phyloP scores from a whole-genome alignment of 2,329 filamentous ascomycete species.

The Diaporthe capsici region DNA sequence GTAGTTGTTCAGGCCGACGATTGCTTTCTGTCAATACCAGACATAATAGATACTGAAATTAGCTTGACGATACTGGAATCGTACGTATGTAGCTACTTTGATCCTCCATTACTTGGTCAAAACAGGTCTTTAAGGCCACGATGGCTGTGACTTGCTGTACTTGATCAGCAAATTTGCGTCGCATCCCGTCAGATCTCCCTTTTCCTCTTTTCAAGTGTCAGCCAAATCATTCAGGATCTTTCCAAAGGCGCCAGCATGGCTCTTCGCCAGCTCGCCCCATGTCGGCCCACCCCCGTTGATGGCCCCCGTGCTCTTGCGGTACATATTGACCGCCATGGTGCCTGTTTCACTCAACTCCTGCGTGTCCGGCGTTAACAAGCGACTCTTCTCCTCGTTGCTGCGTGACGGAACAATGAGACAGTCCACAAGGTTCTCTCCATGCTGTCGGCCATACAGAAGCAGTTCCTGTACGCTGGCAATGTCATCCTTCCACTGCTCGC shows the following conservation, averaged over 20 bases:
- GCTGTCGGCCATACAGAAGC: slow-evolving; percentile 49
- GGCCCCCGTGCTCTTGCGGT: slow-evolving; percentile 47
- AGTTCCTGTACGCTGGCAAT: slow-evolving; percentile 50
- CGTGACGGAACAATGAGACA: slow-evolving; percentile 42
- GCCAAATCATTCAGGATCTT: slow-evolving; percentile 25
- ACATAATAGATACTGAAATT: neutral
- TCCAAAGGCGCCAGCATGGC: slow-evolving; percentile 29
- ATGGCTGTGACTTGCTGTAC: neutral
- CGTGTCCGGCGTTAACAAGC: slow-evolving; percentile 40
- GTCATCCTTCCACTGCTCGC: slow-evolving; percentile 52
- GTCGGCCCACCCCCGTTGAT: slow-evolving; percentile 42
- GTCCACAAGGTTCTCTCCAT: slow-evolving; percentile 48
- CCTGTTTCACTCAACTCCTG: slow-evolving; percentile 46
- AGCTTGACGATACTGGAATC: neutral
- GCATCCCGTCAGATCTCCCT: neutral
- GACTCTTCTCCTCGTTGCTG: slow-evolving; percentile 24
- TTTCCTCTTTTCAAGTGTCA: neutral
- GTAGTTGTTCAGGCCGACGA: neutral
- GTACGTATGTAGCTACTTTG: neutral
- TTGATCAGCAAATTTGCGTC: slow-evolving; percentile 4
- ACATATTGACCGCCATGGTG: slow-evolving; percentile 49
- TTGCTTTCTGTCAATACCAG: neutral
- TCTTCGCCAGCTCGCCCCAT: slow-evolving; percentile 33
- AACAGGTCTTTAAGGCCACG: neutral
- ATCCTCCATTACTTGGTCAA: neutral